Base-by-base conservation (phyloP, 129 eudicot genomes). In the Chrysanthemum lavandulifolium region DNA sequence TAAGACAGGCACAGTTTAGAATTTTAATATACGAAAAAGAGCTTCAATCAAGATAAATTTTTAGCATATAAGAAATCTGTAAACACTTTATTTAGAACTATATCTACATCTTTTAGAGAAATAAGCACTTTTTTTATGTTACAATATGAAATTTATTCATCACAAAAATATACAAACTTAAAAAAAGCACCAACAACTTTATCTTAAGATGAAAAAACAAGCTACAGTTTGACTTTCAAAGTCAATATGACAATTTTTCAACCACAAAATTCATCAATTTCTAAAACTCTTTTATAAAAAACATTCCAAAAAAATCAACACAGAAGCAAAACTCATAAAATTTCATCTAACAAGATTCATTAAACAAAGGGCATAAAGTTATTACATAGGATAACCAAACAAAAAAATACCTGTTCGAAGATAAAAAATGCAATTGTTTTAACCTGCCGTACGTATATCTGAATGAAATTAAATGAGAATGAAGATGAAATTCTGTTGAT, bases 351-450 rank as follows among this genome's bases (percentile, higher is more conserved):
- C 29, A 15, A 61, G 36, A 6, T 29, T 62, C 50, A 19, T 16
- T 51, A 53, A 16, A 74, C 16, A 15, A 53, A 45, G 13, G 27
- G 65, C 58, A 55, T 65, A 23, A 13, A 74, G 56, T 66, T 65
- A 75, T 23, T 65, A 54, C 25, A 50, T 18, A 4, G 48, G 0
- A 21, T 67, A 45, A 56, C 33, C 51, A 67, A 67, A 25, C 13
- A 16, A 56, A 58, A 59, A 31, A 12, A 53, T 71, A 78, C 77
- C 72, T 78, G 71, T 52, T 78, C 15, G 47, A 53, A 40, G 66
- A 71, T 48, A 51, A 25, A 15, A 53, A 71, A 45, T 53, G 60
- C 45, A 71, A 53, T 33, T 61, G 9, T 60, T 29, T 67, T 57
- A 69, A 50, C 68, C 63, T 29, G 31, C 8, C 6, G 52, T 16